Conservation (phyloP, 495 filamentous ascomycete genomes). For the Aspergillus bertholletiae region DNA sequence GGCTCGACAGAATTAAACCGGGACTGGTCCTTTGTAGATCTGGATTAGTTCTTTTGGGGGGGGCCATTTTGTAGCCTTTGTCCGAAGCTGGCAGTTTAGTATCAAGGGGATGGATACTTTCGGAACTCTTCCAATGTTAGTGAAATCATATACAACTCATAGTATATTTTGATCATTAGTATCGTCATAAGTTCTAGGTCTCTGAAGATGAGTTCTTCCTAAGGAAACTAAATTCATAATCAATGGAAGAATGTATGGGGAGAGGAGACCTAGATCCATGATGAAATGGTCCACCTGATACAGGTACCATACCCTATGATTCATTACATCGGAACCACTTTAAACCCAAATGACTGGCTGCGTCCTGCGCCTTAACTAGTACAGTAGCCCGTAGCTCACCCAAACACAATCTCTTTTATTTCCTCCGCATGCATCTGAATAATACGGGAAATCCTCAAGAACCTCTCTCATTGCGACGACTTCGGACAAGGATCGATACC, state of each 20-base stretch:
- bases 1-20: conserved; percentile 6
- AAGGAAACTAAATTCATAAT: too few species aligned
- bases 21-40: conserved; percentile 8
- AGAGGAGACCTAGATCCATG: background rate
- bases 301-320: conserved; percentile 9
- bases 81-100: too few species aligned
- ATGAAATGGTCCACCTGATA: background rate
- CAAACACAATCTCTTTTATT: conserved; percentile 23
- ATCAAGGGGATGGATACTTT: too few species aligned
- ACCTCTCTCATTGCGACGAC: background rate
- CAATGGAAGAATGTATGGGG: too few species aligned
- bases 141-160: too few species aligned
- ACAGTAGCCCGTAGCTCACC: too few species aligned
- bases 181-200: background rate
- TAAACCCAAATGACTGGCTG: conserved; percentile 17
- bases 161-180: background rate
- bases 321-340: conserved; percentile 1
- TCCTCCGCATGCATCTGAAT: conserved; percentile 13
- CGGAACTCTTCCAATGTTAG: too few species aligned
- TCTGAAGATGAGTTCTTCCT: too few species aligned
- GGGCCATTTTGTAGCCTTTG: too few species aligned
- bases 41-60: conserved; percentile 1
- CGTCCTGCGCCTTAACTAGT: conserved; percentile 21
- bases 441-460: background rate
- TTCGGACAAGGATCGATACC: background rate